These are phyloP conservation scores for Ophiostoma sp. DNA, from an alignment of 2,329 filamentous ascomycete species.

Conservation along the genomic window DNA sequence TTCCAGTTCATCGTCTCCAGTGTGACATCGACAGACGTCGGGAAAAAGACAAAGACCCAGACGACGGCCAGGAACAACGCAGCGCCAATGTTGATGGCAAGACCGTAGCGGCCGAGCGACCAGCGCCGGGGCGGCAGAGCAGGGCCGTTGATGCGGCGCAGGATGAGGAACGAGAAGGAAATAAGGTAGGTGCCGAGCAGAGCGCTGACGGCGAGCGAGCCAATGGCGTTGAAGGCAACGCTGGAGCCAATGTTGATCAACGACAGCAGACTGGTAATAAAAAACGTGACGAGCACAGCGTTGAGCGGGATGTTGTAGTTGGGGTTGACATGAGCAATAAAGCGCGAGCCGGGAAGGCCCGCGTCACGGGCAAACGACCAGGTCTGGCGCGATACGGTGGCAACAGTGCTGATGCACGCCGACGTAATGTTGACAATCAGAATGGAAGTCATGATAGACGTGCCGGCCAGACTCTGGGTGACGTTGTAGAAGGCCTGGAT, in stretches of 20 bases:
- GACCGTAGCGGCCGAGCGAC: conserved; percentile 40
- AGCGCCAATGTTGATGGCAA: conserved; percentile 41
- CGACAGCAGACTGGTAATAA: conserved; percentile 41
- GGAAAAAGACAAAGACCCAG: conserved; percentile 48
- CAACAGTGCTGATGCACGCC: conserved; percentile 49
- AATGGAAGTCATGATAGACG: conserved; percentile 47
- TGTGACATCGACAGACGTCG: conserved; percentile 36
- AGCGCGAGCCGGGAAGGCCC: conserved; percentile 42
- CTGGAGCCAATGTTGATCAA: conserved; percentile 50
- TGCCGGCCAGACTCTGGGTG: conserved; percentile 43
- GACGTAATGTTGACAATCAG: conserved; percentile 46
- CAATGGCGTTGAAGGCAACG: conserved; percentile 49
- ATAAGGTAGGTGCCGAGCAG: conserved; percentile 50
- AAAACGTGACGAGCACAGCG: conserved; percentile 45
- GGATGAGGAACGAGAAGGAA: conserved; percentile 42
- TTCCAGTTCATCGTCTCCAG: conserved; percentile 47
- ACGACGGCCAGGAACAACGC: conserved; percentile 43
- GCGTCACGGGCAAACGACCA: conserved; percentile 46
- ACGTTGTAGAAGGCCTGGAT: conserved; percentile 54
- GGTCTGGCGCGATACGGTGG: conserved; percentile 52
- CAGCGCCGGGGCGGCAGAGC: conserved; percentile 39
- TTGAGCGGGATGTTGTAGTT: conserved; percentile 39
- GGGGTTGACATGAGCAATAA: conserved; percentile 36
- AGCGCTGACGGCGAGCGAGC: conserved; percentile 47
- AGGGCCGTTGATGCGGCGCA: conserved; percentile 38